Evolutionary conservation across 148 eudicot genomes (phyloP).

Genomic region (Camellia japonica): DNA sequence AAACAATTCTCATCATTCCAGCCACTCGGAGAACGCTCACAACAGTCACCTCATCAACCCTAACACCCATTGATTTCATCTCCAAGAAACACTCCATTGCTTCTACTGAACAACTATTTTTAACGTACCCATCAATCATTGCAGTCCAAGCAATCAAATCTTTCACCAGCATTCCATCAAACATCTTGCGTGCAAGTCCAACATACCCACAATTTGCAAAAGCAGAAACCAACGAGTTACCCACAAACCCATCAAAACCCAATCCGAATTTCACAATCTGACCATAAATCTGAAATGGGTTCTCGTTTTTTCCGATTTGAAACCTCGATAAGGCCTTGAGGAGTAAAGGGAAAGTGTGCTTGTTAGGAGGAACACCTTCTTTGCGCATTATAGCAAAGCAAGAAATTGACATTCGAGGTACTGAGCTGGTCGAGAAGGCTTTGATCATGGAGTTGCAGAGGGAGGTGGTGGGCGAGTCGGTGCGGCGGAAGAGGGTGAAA

Average conservation of each 20-base stretch:
- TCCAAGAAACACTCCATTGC: constrained; percentile 21
- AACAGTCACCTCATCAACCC: constrained; percentile 21
- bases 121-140: constrained; percentile 24
- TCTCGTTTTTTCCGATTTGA: not conserved
- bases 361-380: constrained; percentile 23
- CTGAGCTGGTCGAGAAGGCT: constrained; percentile 9
- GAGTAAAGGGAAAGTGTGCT: constrained; percentile 33
- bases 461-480: constrained; percentile 1
- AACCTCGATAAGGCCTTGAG: constrained; percentile 22
- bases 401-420: constrained; percentile 11
- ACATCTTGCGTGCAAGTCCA: constrained; percentile 21
- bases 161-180: constrained; percentile 18
- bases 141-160: constrained; percentile 25
- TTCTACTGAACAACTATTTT: not conserved
- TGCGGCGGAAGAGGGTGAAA: constrained; percentile 14
- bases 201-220: constrained; percentile 18
- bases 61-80: constrained; percentile 14
- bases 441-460: constrained; percentile 19
- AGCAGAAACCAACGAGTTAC: constrained; percentile 23
- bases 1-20: constrained; percentile 20
- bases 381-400: constrained; percentile 20
- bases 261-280: constrained; percentile 20
- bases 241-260: constrained; percentile 20
- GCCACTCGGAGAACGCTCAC: constrained; percentile 22
- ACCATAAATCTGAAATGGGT: constrained; percentile 18